Percentiles rank a stretch among this genome's conserved stretches.
Conservation (phyloP, 345 rosid genomes). For the Anacardium occidentale region DNA sequence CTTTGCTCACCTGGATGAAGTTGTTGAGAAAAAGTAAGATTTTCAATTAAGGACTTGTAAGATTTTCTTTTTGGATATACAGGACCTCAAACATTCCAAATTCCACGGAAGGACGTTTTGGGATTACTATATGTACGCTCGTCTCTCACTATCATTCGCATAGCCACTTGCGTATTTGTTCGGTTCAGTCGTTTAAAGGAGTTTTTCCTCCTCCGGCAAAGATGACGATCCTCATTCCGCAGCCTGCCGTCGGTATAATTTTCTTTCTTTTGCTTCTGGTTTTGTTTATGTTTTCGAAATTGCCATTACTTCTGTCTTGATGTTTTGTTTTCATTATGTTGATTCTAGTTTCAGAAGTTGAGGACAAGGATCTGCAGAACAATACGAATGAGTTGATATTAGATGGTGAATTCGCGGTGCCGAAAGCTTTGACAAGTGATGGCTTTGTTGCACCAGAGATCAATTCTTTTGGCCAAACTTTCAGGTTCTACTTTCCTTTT, state of each 20-base stretch:
- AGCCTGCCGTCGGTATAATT: constrained; percentile 42
- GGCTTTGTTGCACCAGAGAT: constrained; percentile 46
- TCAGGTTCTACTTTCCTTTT: constrained; percentile 31
- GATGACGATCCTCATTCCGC: constrained; percentile 61
- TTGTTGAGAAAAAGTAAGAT: background rate
- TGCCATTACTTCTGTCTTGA: too few species aligned
- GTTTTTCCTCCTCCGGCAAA: background rate
- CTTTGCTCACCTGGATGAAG: too few species aligned
- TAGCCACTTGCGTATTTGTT: background rate
- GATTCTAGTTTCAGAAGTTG: constrained; percentile 23
- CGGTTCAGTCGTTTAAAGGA: background rate
- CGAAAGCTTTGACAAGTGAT: constrained; percentile 24
- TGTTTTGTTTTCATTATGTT: background rate
- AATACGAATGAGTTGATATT: constrained; percentile 39
- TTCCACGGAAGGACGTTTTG: constrained; percentile 48
- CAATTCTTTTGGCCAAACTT: constrained; percentile 50
- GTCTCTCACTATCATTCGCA: background rate
- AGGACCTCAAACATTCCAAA: constrained; percentile 53
- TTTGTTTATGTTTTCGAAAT: too few species aligned
- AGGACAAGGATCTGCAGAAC: constrained; percentile 27
- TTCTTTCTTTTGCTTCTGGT: background rate
- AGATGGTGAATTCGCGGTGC: constrained; percentile 48
- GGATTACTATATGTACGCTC: constrained; percentile 38
- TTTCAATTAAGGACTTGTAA: constrained; percentile 51
- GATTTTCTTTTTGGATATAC: background rate